Conservation (phyloP, 176 grass and related monocot genomes). For the Miscanthus lutarioriparius region DNA sequence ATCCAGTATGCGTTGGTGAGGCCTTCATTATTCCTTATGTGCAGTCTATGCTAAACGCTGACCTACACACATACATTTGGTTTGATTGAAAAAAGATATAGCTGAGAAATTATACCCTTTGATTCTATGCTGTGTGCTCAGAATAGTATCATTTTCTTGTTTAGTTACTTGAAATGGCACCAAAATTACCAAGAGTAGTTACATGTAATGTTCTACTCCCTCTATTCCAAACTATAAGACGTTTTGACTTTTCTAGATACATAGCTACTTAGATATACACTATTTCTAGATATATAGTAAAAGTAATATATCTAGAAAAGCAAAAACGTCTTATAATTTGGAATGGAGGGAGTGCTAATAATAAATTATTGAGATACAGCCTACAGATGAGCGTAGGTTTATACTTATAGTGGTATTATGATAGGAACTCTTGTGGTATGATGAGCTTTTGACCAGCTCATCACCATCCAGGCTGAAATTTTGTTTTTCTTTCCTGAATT, state of each 20-base stretch:
- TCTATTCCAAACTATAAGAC: not conserved
- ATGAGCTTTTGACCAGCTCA: not conserved
- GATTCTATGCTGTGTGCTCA: not conserved
- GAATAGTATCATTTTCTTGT: not conserved
- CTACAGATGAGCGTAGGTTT: not conserved
- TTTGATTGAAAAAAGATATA: not conserved
- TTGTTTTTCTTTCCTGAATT: not conserved
- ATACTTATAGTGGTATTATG: not conserved
- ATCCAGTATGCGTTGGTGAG: not conserved
- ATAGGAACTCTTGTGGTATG: not conserved
- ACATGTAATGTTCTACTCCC: conserved; percentile 29
- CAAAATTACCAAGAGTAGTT: conserved; percentile 21
- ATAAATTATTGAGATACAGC: not conserved
- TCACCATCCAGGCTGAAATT: not conserved
- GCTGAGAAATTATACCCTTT: not conserved
- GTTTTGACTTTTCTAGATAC: not conserved
- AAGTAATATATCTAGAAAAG: not conserved
- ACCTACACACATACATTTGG: not conserved
- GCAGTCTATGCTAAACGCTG: not conserved
- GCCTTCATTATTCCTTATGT: not conserved
- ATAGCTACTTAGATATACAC: not conserved
- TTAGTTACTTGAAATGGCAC: not conserved
- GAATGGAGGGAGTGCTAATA: not conserved
- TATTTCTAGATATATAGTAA: not conserved
- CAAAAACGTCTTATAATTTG: not conserved